These are phyloP conservation scores for Cubamyces sp. DNA, from an alignment of 768 basidiomycete species.

Conservation along the genomic window DNA sequence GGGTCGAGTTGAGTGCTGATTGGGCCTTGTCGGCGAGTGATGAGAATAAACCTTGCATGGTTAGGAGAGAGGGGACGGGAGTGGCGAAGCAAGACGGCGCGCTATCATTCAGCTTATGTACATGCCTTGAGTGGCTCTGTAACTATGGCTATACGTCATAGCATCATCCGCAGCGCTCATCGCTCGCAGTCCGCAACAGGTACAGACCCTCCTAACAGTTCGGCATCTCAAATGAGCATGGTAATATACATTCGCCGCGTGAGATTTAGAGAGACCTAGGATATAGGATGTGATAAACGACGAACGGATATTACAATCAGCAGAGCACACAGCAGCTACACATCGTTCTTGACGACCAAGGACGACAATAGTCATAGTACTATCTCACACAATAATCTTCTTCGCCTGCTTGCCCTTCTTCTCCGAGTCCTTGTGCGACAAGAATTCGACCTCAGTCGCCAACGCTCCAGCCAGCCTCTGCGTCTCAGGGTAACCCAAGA, in stretches of 20 bases:
- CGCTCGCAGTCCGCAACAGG: background rate
- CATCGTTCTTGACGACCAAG: slow-evolving; percentile 8
- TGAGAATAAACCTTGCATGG: slow-evolving; percentile 61
- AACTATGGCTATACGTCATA: slow-evolving; percentile 32
- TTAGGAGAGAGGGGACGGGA: slow-evolving; percentile 22
- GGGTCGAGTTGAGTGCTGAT: slow-evolving; percentile 64
- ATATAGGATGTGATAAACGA: slow-evolving; percentile 25
- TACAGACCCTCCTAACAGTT: background rate
- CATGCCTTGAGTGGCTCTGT: slow-evolving; percentile 22
- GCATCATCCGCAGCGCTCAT: slow-evolving; percentile 8
- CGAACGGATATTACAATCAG: slow-evolving; percentile 25
- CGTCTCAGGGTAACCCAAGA: slow-evolving; percentile 79
- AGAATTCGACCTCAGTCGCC: slow-evolving; percentile 93
- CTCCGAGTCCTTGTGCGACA: slow-evolving; percentile 94
- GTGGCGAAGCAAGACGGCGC: slow-evolving; percentile 20
- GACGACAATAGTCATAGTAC: slow-evolving; percentile 2
- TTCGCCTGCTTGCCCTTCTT: slow-evolving; percentile 86
- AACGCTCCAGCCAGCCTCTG: slow-evolving; percentile 82
- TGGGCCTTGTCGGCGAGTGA: slow-evolving; percentile 80
- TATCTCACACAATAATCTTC: slow-evolving; percentile 69
- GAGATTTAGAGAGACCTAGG: slow-evolving; percentile 1
- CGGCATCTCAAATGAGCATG: background rate
- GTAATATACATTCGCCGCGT: background rate
- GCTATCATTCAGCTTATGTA: slow-evolving; percentile 27
- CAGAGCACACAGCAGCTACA: slow-evolving; percentile 25